Percentiles rank a stretch among this genome's conserved stretches.
Conservation (phyloP, 768 basidiomycete species). For the Mycena crocata region DNA sequence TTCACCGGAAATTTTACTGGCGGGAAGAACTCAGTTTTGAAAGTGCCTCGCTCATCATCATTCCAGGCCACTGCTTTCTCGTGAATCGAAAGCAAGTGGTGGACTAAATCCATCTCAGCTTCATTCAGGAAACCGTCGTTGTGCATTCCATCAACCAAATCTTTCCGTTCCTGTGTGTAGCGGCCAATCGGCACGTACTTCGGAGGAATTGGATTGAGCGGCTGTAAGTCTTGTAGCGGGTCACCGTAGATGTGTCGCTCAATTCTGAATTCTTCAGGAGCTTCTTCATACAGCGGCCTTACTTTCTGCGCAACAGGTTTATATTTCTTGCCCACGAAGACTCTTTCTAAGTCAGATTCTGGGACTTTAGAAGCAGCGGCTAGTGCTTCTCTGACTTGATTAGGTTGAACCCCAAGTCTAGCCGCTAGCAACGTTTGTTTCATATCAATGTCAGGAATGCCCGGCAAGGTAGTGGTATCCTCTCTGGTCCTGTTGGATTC, state of each 20-base stretch:
- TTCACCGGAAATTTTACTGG: neutral
- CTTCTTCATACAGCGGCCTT: neutral
- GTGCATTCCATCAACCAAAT: neutral
- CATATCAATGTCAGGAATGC: too few relatives aligned
- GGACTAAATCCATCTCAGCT: neutral
- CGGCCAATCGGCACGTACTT: neutral
- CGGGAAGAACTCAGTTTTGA: neutral
- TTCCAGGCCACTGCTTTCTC: constrained; percentile 34
- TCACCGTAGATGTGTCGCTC: neutral
- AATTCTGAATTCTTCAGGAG: neutral
- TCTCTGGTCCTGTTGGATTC: too few relatives aligned
- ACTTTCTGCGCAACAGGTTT: neutral
- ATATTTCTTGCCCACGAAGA: neutral
- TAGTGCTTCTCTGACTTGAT: neutral
- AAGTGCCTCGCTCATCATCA: constrained; percentile 24
- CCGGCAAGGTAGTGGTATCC: too few relatives aligned
- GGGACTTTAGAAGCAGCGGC: neutral
- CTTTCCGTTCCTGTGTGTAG: neutral
- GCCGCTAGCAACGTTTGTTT: too few relatives aligned
- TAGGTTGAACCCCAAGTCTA: neutral
- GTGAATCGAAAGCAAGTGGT: constrained; percentile 7
- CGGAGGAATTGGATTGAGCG: neutral
- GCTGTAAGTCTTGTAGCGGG: neutral
- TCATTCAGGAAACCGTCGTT: neutral
- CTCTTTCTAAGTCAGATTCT: neutral